Base-by-base conservation (phyloP, 2,329 filamentous ascomycete species). In the Chaetothyriales sp. region DNA sequence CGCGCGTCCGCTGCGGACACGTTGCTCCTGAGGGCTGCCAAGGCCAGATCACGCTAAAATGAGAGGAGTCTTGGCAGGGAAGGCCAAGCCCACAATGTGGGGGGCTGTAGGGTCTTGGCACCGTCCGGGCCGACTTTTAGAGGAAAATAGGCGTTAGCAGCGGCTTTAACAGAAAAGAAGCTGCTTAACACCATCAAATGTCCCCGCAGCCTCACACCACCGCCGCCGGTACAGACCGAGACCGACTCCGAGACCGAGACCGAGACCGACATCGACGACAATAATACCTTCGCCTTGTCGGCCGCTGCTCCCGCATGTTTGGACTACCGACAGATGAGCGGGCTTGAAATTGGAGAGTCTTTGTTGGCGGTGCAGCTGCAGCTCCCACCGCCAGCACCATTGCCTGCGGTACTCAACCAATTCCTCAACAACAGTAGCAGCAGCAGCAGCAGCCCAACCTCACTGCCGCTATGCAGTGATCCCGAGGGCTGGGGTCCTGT, bases 401-500 rank as follows among this genome's bases (percentile, higher is more conserved):
- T 26, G 7, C 22, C 43, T 9, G 22, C 20, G 18, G 43, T 20
- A n/a, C 28, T 18, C 18, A 15, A 43, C 45, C 46, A 25, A 39
- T n/a, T 43, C 43, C 6, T 26, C 25, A 25, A 25, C 42, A 32
- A 15, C 20, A 46, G 18, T 15, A 20, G n/a, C n/a, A 28, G 47
- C 42, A 32, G 8, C 22, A 46, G 18, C 20, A 20, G n/a, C n/a
- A 28, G 47, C 20, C 28, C 36, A 39, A 43, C 49, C 12, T 22
- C 46, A 44, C 84, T 93, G 65, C 80, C 86, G 52, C 73, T 95
- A 67, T 96, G 90, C 70, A 80, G 84, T 66, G 92, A 95, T 68
- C 73, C 75, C 50, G 90, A 96, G 69, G 93, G 92, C 62, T 98
- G 92, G 92, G 93, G 93, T 1, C 92, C 92, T 19, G 65, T 98